phyloP scores from a whole-genome alignment of 805 yeast species.

The Zygotorulaspora sp. region DNA sequence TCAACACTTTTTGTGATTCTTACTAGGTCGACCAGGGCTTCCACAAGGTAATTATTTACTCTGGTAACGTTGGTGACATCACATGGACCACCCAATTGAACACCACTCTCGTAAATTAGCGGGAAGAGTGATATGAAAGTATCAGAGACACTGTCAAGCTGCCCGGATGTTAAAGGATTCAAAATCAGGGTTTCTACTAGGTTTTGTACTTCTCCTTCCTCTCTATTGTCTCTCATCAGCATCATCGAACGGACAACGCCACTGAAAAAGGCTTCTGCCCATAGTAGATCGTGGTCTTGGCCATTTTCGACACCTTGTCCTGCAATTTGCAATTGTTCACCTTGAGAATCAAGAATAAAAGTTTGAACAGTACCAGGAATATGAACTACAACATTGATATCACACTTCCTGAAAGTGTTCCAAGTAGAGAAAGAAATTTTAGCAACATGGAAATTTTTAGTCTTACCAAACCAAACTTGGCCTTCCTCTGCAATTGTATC shows the following conservation, averaged over 20 bases:
- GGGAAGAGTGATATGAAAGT: conserved; percentile 33
- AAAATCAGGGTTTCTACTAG: conserved; percentile 81
- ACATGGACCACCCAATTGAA: conserved; percentile 33
- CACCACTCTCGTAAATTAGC: conserved; percentile 31
- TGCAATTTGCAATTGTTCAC: conserved; percentile 26
- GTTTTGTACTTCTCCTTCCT: conserved; percentile 66
- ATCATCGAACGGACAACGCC: conserved; percentile 68
- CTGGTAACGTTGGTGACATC: conserved; percentile 29
- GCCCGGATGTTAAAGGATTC: conserved; percentile 57
- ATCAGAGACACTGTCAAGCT: conserved; percentile 31
- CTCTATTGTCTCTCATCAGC: conserved; percentile 38
- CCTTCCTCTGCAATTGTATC: conserved; percentile 56
- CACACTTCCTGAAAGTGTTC: conserved; percentile 58
- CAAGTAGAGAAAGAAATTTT: conserved; percentile 65
- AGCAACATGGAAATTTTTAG: conserved; percentile 64
- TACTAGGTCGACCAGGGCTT: conserved; percentile 32
- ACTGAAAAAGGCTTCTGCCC: conserved; percentile 55
- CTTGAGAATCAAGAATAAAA: conserved; percentile 31
- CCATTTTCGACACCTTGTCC: conserved; percentile 43
- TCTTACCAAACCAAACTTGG: conserved; percentile 79
- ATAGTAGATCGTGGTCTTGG: conserved; percentile 45
- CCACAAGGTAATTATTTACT: conserved; percentile 34
- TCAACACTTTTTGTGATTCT: conserved; percentile 29
- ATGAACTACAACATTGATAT: conserved; percentile 66
- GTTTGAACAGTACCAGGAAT: conserved; percentile 72